Evolutionary conservation across 202 grass and related monocot species (phyloP).

Genomic region (Brachypodium distachyon): DNA sequence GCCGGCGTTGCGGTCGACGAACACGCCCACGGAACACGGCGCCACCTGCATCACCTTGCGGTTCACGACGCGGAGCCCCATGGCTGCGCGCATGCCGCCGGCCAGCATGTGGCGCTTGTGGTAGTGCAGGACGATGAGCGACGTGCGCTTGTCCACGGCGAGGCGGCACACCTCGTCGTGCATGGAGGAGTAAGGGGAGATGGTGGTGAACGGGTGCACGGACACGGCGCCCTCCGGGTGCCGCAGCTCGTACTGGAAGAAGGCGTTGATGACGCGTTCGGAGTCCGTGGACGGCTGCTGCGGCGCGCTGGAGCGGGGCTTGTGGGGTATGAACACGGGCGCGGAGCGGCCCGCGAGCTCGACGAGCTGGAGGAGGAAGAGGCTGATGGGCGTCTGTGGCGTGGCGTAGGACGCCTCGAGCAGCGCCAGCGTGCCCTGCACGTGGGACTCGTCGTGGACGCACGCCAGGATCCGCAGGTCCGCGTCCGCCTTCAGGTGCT

Average conservation of each 20-base stretch:
- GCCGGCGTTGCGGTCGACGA: conserved; percentile 56
- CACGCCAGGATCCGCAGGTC: conserved; percentile 61
- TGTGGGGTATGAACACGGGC: conserved; percentile 56
- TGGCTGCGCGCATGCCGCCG: conserved; percentile 29
- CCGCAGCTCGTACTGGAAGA: conserved; percentile 61
- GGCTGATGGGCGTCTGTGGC: conserved; percentile 28
- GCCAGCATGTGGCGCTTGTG: conserved; percentile 43
- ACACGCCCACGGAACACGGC: conserved; percentile 74
- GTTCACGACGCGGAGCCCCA: conserved; percentile 58
- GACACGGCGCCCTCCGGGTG: conserved; percentile 38
- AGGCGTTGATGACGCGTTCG: conserved; percentile 79
- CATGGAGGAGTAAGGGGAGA: conserved; percentile 84
- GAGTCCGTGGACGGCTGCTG: conserved; percentile 4
- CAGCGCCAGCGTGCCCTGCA: conserved; percentile 52
- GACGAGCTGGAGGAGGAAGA: conserved; percentile 76
- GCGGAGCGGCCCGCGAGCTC: conserved; percentile 58
- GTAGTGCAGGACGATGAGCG: conserved; percentile 66
- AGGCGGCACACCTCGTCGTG: conserved; percentile 91
- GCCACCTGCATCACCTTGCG: conserved; percentile 49
- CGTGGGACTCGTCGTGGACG: conserved; percentile 61
- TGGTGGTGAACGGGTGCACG: conserved; percentile 73
- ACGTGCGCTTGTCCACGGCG: conserved; percentile 75
- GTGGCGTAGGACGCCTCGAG: conserved; percentile 59
- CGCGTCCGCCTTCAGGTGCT: conserved; percentile 56
- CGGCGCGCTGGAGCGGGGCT: conserved; percentile 19